Percentiles rank a stretch among this genome's conserved stretches.
phyloP scores from a whole-genome alignment of 306 rosid species.

The Cucurbita moschata region DNA sequence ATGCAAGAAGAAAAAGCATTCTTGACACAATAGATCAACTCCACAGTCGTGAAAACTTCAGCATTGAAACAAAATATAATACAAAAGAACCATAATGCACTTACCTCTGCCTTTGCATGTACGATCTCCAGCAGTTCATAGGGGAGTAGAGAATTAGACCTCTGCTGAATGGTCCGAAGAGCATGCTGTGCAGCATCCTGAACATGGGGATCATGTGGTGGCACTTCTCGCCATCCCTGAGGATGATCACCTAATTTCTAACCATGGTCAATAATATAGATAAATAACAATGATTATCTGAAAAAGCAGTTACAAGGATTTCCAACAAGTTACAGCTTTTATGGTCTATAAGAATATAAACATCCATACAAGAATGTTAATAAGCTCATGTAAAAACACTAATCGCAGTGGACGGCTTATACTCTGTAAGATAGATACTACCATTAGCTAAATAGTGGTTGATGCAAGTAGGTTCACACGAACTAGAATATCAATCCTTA shows the following conservation, averaged over 20 bases:
- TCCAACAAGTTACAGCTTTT: neutral
- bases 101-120: constrained; percentile 71
- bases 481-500: neutral
- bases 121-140: constrained; percentile 44
- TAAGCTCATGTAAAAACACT: neutral
- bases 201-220: constrained; percentile 50
- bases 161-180: constrained; percentile 47
- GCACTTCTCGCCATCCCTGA: constrained; percentile 51
- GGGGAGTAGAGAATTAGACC: constrained; percentile 55
- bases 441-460: neutral
- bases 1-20: neutral
- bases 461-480: neutral
- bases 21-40: neutral
- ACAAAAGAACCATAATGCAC: constrained; percentile 5
- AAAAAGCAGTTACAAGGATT: neutral
- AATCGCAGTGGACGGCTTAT: neutral
- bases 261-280: neutral
- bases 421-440: neutral
- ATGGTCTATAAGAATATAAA: neutral
- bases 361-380: neutral
- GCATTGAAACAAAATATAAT: neutral
- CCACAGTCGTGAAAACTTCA: neutral
- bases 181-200: constrained; percentile 73
- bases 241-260: constrained; percentile 31
- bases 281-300: neutral